Percentiles rank a stretch among this genome's conserved stretches.
phyloP scores from a whole-genome alignment of 208 protist genomes.

The Phytomonas francai region DNA sequence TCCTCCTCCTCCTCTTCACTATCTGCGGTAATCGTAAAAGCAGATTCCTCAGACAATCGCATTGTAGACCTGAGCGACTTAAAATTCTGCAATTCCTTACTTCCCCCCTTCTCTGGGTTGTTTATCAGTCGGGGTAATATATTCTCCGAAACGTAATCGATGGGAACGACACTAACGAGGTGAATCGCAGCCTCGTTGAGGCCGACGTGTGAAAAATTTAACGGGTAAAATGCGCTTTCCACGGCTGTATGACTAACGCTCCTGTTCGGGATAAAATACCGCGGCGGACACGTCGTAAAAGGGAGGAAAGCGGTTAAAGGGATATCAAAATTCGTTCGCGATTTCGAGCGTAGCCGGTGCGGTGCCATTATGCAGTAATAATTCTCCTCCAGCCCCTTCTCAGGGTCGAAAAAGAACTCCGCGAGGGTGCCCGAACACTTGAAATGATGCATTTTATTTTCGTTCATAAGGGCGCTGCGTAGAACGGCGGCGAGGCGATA shows the following conservation, averaged over 20 bases:
- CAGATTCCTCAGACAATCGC: not conserved
- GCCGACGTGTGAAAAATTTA: constrained; percentile 61
- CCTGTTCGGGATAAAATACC: constrained; percentile 76
- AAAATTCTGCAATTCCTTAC: not conserved
- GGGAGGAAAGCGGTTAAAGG: constrained; percentile 67
- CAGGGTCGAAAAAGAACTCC: constrained; percentile 82
- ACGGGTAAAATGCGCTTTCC: constrained; percentile 49
- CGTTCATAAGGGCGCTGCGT: constrained; percentile 65
- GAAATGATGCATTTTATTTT: constrained; percentile 78
- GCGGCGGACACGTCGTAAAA: constrained; percentile 70
- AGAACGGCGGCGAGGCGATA: constrained; percentile 79
- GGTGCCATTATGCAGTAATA: constrained; percentile 87
- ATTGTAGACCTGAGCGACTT: not conserved
- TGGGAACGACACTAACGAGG: constrained; percentile 36
- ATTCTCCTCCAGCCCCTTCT: constrained; percentile 72
- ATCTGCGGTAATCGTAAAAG: not conserved
- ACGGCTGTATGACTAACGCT: constrained; percentile 36
- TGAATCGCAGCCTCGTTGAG: constrained; percentile 69
- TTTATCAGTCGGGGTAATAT: constrained; percentile 51
- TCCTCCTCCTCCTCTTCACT: constrained; percentile 59
- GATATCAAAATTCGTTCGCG: constrained; percentile 38
- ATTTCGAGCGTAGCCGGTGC: constrained; percentile 47
- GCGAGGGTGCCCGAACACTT: constrained; percentile 61
- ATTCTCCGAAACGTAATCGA: constrained; percentile 41
- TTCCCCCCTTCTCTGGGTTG: constrained; percentile 23